Conservation (phyloP, 345 rosid species). For the Brassica juncea region DNA sequence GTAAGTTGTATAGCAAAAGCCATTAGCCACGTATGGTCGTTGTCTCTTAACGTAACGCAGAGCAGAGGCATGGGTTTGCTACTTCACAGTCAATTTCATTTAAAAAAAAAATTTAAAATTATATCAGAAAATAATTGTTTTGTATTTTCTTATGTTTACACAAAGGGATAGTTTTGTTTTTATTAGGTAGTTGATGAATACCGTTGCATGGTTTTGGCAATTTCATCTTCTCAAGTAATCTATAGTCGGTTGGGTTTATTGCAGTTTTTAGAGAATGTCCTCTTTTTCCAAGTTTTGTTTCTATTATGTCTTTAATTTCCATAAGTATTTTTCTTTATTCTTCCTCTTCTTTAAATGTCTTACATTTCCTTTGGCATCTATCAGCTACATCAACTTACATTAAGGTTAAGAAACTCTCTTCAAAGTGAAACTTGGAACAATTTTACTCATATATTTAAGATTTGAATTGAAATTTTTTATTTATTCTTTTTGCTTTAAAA, state of each 20-base stretch:
- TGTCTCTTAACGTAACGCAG: conserved; percentile 32
- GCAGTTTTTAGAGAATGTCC: conserved; percentile 23
- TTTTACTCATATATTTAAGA: background rate
- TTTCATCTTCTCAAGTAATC: conserved; percentile 33
- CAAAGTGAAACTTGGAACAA: background rate
- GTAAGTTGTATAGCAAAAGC: conserved; percentile 30
- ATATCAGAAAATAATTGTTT: background rate
- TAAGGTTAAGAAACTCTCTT: background rate
- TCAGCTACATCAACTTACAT: background rate
- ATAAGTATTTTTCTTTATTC: background rate
- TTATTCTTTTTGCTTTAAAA: background rate
- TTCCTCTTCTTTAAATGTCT: background rate
- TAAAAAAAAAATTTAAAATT: background rate
- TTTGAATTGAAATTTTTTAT: background rate
- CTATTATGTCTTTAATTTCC: conserved; percentile 31
- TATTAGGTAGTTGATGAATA: conserved; percentile 24
- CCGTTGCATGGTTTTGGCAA: conserved; percentile 29
- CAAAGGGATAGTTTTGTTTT: conserved; percentile 8
- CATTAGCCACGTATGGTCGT: conserved; percentile 26
- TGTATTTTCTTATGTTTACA: background rate
- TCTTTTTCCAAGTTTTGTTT: conserved; percentile 18
- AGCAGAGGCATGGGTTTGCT: conserved; percentile 35
- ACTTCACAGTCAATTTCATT: conserved; percentile 21
- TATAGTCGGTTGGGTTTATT: conserved; percentile 33
- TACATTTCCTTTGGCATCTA: conserved; percentile 9